A percentile compares a stretch with the other conserved stretches of the same genome.
Evolutionary conservation across 306 rosid genomes (phyloP).

Genomic region (Vicia sativa): DNA sequence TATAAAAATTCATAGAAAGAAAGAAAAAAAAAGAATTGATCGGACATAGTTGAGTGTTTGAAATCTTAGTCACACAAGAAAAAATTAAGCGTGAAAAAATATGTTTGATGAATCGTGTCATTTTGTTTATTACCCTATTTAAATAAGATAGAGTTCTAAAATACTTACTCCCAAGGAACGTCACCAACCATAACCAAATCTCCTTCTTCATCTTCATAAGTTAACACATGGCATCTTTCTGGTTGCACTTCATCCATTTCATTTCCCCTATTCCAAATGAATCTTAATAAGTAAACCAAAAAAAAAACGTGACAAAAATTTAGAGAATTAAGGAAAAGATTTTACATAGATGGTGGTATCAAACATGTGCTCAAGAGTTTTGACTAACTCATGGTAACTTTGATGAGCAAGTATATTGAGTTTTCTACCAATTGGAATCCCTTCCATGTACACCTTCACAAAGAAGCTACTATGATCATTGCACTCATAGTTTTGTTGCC

Average conservation of each 20-base stretch:
- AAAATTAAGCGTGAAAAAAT: too few species aligned
- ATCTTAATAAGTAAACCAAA: background rate
- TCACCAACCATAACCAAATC: constrained; percentile 81
- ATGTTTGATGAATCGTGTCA: too few species aligned
- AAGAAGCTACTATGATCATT: constrained; percentile 48
- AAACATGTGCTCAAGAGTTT: constrained; percentile 75
- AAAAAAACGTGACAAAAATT: background rate
- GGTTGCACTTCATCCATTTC: constrained; percentile 63
- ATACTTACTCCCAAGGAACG: constrained; percentile 81
- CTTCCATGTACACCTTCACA: constrained; percentile 86
- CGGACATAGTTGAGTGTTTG: too few species aligned
- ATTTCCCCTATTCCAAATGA: constrained; percentile 54
- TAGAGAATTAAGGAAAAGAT: constrained; percentile 2
- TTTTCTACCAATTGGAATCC: constrained; percentile 80
- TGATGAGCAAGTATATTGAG: constrained; percentile 65
- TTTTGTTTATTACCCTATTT: too few species aligned
- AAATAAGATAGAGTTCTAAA: background rate
- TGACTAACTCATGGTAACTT: constrained; percentile 52
- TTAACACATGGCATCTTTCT: constrained; percentile 66
- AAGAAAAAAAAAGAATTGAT: too few species aligned
- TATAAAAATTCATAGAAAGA: too few species aligned
- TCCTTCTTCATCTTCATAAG: constrained; percentile 91
- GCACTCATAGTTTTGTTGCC: constrained; percentile 40
- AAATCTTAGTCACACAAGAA: too few species aligned
- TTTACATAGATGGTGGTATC: constrained; percentile 68